A percentile compares a stretch with the other conserved stretches of the same genome.
Evolutionary conservation across 352 stramenopile species (phyloP).

Genomic region (Pythium grandisporangium): DNA sequence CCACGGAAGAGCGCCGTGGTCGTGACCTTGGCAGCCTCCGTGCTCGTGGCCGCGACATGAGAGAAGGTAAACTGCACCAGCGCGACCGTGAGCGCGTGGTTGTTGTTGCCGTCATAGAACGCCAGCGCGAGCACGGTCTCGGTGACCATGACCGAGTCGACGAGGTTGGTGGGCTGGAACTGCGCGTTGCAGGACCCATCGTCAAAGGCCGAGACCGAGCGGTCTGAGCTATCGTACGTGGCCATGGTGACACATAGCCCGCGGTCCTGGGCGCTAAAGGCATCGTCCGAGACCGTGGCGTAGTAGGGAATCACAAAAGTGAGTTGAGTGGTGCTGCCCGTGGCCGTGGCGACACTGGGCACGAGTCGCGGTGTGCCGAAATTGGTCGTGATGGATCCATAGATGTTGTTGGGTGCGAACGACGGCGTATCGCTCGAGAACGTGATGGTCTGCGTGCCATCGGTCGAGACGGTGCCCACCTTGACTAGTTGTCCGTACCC

Average conservation of each 20-base stretch:
- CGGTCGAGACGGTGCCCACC: slow-evolving; percentile 20
- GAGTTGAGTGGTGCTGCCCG: slow-evolving; percentile 12
- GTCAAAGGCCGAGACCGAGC: slow-evolving; percentile 18
- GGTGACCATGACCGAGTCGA: slow-evolving; percentile 34
- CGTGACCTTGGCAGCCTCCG: slow-evolving; percentile 6
- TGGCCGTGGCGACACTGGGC: slow-evolving; percentile 25
- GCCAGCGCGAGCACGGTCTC: slow-evolving; percentile 28
- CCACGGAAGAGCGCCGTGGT: slow-evolving; percentile 24
- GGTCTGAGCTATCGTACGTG: slow-evolving; percentile 9
- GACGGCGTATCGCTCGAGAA: slow-evolving; percentile 9
- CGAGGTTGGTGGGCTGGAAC: slow-evolving; percentile 23
- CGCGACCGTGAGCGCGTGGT: slow-evolving; percentile 38
- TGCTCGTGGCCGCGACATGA: too few relatives aligned
- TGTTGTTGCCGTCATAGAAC: slow-evolving; percentile 48
- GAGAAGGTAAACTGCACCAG: slow-evolving; percentile 23
- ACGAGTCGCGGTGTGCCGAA: slow-evolving; percentile 3
- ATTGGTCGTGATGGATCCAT: background rate
- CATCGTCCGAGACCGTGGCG: slow-evolving; percentile 8
- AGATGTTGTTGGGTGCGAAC: slow-evolving; percentile 26
- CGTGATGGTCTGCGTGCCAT: slow-evolving; percentile 20
- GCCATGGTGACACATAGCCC: slow-evolving; percentile 40
- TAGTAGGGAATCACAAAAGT: slow-evolving; percentile 51
- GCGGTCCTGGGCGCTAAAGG: background rate
- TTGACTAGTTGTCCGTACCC: slow-evolving; percentile 25
- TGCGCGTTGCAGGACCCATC: slow-evolving; percentile 27